These are phyloP conservation scores for Stagonosporopsis rhizophila DNA, from an alignment of 2,329 filamentous ascomycete genomes.

Conservation along the genomic window DNA sequence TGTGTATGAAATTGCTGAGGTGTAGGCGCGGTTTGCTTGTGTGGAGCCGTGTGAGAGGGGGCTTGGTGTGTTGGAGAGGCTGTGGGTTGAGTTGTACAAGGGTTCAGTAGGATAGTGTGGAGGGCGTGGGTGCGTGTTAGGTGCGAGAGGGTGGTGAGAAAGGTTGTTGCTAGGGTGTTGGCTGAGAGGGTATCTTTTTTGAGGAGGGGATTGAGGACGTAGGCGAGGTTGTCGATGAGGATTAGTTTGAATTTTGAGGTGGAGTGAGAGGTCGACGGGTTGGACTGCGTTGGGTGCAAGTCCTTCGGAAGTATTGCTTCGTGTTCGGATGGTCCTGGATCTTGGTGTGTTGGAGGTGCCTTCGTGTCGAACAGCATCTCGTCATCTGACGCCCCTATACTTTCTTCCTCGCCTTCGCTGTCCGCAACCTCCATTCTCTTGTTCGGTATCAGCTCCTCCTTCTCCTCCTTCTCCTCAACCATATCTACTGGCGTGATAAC, in stretches of 20 bases:
- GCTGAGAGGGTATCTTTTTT: constrained; percentile 49
- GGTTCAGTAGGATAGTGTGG: constrained; percentile 52
- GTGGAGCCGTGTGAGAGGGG: neutral
- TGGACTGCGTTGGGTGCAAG: neutral
- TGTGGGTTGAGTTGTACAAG: constrained; percentile 25
- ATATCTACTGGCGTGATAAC: neutral
- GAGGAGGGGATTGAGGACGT: constrained; percentile 47
- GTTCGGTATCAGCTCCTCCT: neutral
- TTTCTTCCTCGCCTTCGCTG: constrained; percentile 46
- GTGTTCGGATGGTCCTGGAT: neutral
- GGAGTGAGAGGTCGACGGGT: neutral
- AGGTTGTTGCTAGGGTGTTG: constrained; percentile 50
- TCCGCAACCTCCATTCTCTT: constrained; percentile 42
- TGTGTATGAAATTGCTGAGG: constrained; percentile 13
- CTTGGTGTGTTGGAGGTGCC: neutral
- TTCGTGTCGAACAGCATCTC: constrained; percentile 49
- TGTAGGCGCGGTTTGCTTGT: constrained; percentile 2
- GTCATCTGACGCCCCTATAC: constrained; percentile 24
- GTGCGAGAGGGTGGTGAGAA: constrained; percentile 52
- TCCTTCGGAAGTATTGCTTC: neutral
- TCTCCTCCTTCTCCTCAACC: neutral
- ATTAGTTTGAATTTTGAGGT: constrained; percentile 20
- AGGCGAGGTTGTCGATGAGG: constrained; percentile 51
- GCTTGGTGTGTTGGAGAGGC: constrained; percentile 7
- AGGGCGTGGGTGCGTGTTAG: constrained; percentile 49